Conservation (phyloP, 352 stramenopile genomes). For the Pythium diclinum region DNA sequence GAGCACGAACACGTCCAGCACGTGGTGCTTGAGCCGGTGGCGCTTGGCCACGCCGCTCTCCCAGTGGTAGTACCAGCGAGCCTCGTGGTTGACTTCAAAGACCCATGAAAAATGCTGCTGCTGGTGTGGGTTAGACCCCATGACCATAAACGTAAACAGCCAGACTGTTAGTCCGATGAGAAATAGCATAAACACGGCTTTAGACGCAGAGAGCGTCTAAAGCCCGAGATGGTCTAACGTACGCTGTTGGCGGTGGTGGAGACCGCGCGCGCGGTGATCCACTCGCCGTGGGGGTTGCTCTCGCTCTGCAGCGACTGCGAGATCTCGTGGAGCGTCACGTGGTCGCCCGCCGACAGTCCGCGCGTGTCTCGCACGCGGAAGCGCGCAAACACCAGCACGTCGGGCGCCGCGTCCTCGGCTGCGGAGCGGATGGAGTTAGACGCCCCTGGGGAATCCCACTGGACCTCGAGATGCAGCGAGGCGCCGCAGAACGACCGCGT, state of each 20-base stretch:
- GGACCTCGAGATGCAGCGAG: slow-evolving; percentile 41
- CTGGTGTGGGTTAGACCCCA: background rate
- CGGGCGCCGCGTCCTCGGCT: background rate
- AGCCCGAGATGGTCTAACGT: background rate
- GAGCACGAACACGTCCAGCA: slow-evolving; percentile 32
- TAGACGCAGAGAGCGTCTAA: background rate
- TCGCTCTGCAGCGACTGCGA: slow-evolving; percentile 40
- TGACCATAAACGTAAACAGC: background rate
- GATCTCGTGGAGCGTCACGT: slow-evolving; percentile 21
- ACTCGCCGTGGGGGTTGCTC: slow-evolving; percentile 48
- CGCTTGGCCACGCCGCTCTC: slow-evolving; percentile 53
- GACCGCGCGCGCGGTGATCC: slow-evolving; percentile 30
- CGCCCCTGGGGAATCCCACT: background rate
- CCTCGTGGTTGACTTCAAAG: slow-evolving; percentile 48
- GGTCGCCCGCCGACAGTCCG: slow-evolving; percentile 18
- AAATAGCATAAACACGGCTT: background rate
- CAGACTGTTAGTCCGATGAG: background rate
- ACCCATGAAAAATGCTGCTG: background rate
- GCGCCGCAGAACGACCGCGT: slow-evolving; percentile 60
- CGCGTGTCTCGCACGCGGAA: slow-evolving; percentile 29
- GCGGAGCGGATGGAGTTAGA: background rate
- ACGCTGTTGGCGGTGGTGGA: slow-evolving; percentile 3
- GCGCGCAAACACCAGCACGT: slow-evolving; percentile 42
- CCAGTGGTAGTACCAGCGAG: slow-evolving; percentile 70
- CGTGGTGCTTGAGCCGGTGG: slow-evolving; percentile 48